A percentile compares a stretch with the other conserved stretches of the same genome.
Evolutionary conservation across 495 filamentous ascomycete species (phyloP).

Genomic region (Friedmanniomyces endolithicus): DNA sequence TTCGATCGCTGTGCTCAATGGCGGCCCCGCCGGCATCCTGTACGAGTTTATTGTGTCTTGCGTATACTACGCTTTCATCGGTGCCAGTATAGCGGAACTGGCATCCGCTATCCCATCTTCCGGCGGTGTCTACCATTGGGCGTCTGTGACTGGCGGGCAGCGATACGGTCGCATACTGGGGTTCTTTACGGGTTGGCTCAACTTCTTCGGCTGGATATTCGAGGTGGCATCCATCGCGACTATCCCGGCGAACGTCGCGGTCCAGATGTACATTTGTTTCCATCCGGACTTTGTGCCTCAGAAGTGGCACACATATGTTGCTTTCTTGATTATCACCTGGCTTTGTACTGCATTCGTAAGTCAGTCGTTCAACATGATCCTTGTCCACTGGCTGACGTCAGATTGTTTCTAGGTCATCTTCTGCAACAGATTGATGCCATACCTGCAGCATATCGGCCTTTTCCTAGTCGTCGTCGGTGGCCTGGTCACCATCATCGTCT

Average conservation of each 20-base stretch:
- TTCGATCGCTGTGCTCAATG: constrained; percentile 14
- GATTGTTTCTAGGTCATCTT: constrained; percentile 39
- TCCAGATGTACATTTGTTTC: constrained; percentile 60
- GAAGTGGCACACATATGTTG: constrained; percentile 66
- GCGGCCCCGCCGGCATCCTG: constrained; percentile 19
- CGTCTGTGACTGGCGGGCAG: constrained; percentile 57
- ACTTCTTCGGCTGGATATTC: constrained; percentile 70
- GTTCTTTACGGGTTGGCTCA: constrained; percentile 71
- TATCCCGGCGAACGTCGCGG: constrained; percentile 55
- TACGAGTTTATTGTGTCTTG: constrained; percentile 39
- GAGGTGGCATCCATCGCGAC: constrained; percentile 51
- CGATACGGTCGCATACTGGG: constrained; percentile 56
- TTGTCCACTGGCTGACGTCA: too few species aligned
- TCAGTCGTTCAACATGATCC: background rate
- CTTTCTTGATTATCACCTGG: constrained; percentile 58
- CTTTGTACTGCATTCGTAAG: constrained; percentile 44
- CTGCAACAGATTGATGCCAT: constrained; percentile 53
- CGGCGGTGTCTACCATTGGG: constrained; percentile 83
- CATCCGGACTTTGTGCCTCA: constrained; percentile 50
- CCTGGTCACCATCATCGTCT: constrained; percentile 59
- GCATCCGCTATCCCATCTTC: constrained; percentile 68
- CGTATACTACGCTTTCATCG: constrained; percentile 39
- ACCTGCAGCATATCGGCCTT: constrained; percentile 52
- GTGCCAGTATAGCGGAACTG: constrained; percentile 49
- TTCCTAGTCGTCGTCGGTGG: constrained; percentile 58